Evolutionary conservation across 306 rosid species (phyloP).

Genomic region (Quercus agrifolia): DNA sequence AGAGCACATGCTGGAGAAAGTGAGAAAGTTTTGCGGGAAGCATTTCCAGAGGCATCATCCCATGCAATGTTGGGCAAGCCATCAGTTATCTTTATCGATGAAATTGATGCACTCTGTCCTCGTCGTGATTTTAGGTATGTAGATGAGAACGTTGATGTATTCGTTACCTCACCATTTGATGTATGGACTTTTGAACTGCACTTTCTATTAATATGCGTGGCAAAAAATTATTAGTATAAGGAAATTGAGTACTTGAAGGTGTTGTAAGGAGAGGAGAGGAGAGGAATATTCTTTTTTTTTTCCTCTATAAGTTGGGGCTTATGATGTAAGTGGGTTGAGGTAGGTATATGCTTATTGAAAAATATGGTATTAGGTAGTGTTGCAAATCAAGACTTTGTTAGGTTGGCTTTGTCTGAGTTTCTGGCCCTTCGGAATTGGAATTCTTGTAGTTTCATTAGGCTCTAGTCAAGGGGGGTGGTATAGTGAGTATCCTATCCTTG

Average conservation of each 20-base stretch:
- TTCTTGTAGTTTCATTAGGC: not conserved
- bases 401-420: not conserved
- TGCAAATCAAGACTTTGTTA: not conserved
- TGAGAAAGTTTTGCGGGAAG: constrained; percentile 72
- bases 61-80: constrained; percentile 56
- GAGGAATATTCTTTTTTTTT: not conserved
- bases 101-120: constrained; percentile 88
- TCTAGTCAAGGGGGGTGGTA: not conserved
- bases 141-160: constrained; percentile 2
- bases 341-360: not conserved
- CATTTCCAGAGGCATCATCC: constrained; percentile 71
- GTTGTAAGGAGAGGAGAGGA: not conserved
- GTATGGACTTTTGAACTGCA: not conserved
- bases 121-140: constrained; percentile 73
- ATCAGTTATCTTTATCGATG: constrained; percentile 77
- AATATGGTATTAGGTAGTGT: not conserved
- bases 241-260: not conserved
- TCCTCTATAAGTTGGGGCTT: not conserved
- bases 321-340: not conserved
- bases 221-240: not conserved
- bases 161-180: constrained; percentile 8
- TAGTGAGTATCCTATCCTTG: not conserved
- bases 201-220: not conserved
- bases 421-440: not conserved
- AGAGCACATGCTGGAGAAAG: constrained; percentile 79